Evolutionary conservation across 1,139 yeast genomes (phyloP), one percentile per base, ranked within the genome.

Genomic region (Taiozyma sp.): DNA sequence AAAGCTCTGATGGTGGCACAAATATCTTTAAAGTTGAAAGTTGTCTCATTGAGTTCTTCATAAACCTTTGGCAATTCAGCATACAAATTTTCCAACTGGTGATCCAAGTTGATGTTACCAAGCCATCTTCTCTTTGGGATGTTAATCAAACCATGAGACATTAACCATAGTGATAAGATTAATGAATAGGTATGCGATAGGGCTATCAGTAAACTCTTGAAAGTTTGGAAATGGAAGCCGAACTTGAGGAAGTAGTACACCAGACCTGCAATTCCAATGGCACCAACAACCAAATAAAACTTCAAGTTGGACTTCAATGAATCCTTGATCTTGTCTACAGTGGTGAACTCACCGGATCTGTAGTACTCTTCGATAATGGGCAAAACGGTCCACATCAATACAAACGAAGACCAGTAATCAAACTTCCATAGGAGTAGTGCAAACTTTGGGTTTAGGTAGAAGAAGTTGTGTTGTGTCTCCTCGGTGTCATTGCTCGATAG

Each of bases 391-490:
- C 96, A 88, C 30, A 96, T 88, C 52, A 89, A 70, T 30, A 76
- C 64, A 62, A 88, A 89, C 0, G 96, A 87, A 16, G 80, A 71
- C 96, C 96, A 89, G 67, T 89, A 89, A 51, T 85, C 83, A 47
- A 80, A 64, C 57, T 86, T 79, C 96, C 96, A 89, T 34, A 85
- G 65, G 8, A 72, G 64, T 36, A 81, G 69, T 10, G 86, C 74
- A n/a, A 76, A 73, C 51, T 71, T 72, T 23, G 81, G 78, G 0
- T 75, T 49, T 30, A 80, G 57, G 51, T 71, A 76, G 52, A 78
- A 72, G 30, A 68, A 62, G 46, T 62, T 65, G 19, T 54, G 54
- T 2, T 43, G 57, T 39, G 30, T 56, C 51, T 44, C 64, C 54
- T 38, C 64, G 52, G 28, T 70, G 30, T 54, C 61, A 59, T 56